phyloP scores from a whole-genome alignment of 1,284 basidiomycete genomes.

The Microbotryomycetes sp. region DNA sequence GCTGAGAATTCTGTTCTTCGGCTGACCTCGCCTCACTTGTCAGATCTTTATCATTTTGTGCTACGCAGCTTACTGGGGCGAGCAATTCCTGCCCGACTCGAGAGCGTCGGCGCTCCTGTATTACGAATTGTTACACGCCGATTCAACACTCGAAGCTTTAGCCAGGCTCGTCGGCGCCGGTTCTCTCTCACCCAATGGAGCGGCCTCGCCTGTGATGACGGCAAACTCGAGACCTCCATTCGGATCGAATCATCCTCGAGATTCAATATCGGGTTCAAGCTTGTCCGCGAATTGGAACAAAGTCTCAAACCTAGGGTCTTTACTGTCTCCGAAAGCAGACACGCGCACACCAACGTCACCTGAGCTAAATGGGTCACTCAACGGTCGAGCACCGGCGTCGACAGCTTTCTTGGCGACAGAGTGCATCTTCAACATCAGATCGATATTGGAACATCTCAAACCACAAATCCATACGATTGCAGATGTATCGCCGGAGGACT shows the following conservation, averaged over 20 bases:
- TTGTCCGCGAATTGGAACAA: background rate
- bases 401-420: conserved; percentile 30
- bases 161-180: conserved; percentile 26
- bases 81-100: conserved; percentile 30
- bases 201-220: conserved; percentile 5
- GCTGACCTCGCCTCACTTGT: background rate
- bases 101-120: conserved; percentile 28
- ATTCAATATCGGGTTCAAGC: background rate
- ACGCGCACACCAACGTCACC: background rate
- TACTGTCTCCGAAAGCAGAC: background rate
- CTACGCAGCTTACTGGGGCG: conserved; percentile 38
- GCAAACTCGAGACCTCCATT: background rate
- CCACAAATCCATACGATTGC: conserved; percentile 21
- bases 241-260: background rate
- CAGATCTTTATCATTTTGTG: conserved; percentile 37
- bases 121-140: conserved; percentile 38
- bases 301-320: background rate
- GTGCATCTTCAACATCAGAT: conserved; percentile 34
- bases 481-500: background rate
- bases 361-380: background rate
- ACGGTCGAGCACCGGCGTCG: conserved; percentile 3
- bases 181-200: conserved; percentile 4
- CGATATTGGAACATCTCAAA: conserved; percentile 29
- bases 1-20: no score
- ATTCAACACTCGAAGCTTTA: conserved; percentile 31